Conservation (phyloP, 768 basidiomycete species). For the Macrolepiota fuliginosa region DNA sequence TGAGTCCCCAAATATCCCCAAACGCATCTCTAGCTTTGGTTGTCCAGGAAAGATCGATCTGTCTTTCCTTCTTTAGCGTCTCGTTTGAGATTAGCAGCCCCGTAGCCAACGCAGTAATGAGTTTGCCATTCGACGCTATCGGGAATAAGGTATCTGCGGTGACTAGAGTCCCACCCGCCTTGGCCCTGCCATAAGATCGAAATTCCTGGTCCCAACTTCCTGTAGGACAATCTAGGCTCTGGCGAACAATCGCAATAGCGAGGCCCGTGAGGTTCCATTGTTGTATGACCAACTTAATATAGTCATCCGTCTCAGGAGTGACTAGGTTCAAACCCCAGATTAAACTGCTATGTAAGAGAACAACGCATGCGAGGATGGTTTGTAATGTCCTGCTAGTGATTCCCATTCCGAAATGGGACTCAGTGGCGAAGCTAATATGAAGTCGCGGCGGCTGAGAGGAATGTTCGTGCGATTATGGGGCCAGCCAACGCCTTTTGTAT, state of each 20-base stretch:
- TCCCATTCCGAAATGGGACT: no score
- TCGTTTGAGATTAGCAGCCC: conserved; percentile 36
- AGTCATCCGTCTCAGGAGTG: conserved; percentile 20
- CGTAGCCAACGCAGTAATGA: conserved; percentile 33
- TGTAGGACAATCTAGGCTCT: conserved; percentile 23
- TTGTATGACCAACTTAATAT: conserved; percentile 23
- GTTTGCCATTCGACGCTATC: conserved; percentile 41
- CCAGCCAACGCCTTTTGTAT: no score
- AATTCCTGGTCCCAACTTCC: conserved; percentile 37
- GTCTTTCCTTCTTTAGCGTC: conserved; percentile 25
- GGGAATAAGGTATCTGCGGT: conserved; percentile 40
- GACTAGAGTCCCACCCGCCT: conserved; percentile 30
- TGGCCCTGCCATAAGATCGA: conserved; percentile 33
- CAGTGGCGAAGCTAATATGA: no score
- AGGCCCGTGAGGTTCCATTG: conserved; percentile 35
- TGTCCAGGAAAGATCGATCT: conserved; percentile 30
- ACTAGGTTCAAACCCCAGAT: conserved; percentile 11
- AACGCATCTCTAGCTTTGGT: conserved; percentile 35
- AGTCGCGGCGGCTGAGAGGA: no score
- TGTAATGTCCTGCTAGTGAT: no score
- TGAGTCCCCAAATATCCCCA: conserved; percentile 31
- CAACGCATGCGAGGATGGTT: no score
- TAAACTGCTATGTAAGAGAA: no score
- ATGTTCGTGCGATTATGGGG: no score
- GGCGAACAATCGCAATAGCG: conserved; percentile 35